A percentile compares a stretch with the other conserved stretches of the same genome.
These are phyloP conservation scores for Cytidiella melzeri DNA, from an alignment of 768 basidiomycete species.

Conservation along the genomic window DNA sequence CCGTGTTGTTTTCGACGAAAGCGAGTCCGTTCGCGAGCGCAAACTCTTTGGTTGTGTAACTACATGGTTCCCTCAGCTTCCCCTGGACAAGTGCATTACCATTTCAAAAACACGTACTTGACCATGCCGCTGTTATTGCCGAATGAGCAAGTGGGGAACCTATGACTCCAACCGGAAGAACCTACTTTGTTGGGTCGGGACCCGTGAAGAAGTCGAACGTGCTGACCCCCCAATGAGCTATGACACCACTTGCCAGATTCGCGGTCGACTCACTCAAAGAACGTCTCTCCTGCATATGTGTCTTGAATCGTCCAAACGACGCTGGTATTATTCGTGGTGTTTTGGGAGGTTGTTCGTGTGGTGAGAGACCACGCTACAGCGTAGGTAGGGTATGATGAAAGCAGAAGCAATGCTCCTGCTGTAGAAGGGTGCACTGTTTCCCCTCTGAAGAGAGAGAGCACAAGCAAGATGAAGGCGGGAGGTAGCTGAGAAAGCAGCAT, in stretches of 20 bases:
- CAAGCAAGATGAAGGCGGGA: too few species aligned
- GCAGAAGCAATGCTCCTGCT: too few species aligned
- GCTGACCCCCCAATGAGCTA: constrained; percentile 25
- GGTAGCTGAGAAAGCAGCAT: too few species aligned
- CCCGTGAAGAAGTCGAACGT: constrained; percentile 54
- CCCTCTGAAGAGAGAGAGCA: too few species aligned
- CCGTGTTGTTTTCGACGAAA: constrained; percentile 51
- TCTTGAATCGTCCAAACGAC: constrained; percentile 67
- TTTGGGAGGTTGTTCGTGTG: too few species aligned
- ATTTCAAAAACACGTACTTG: constrained; percentile 41
- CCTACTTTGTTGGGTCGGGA: constrained; percentile 65
- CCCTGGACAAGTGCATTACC: constrained; percentile 4
- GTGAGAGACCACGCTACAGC: too few species aligned
- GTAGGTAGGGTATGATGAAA: too few species aligned
- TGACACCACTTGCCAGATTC: not conserved
- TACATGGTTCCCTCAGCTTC: too few species aligned
- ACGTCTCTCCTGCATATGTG: constrained; percentile 56
- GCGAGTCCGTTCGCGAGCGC: constrained; percentile 51
- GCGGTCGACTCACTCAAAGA: constrained; percentile 54
- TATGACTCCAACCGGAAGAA: constrained; percentile 8
- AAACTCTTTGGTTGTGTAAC: constrained; percentile 52
- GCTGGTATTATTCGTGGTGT: constrained; percentile 39
- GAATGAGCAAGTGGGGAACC: too few species aligned
- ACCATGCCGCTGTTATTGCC: constrained; percentile 64
- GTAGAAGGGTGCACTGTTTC: too few species aligned